These are phyloP conservation scores for Epichloe sylvatica DNA, from an alignment of 2,329 filamentous ascomycete species.

Conservation along the genomic window DNA sequence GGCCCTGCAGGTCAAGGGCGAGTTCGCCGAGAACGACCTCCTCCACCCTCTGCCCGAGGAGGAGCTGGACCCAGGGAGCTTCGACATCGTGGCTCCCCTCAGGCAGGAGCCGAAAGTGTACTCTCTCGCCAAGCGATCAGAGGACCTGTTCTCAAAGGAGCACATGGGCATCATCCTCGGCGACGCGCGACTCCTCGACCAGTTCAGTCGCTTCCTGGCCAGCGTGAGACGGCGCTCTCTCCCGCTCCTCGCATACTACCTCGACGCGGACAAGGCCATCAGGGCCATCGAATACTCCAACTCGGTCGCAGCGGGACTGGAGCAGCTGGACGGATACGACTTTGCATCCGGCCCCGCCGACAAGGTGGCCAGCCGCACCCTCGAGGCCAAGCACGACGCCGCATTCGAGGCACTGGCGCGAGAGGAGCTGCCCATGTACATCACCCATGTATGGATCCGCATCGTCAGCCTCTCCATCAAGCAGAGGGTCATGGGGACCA, in stretches of 20 bases:
- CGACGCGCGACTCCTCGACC: conserved; percentile 46
- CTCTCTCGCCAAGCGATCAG: conserved; percentile 49
- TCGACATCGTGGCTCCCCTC: conserved; percentile 1
- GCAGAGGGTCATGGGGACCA: conserved; percentile 50
- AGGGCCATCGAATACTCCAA: conserved; percentile 60
- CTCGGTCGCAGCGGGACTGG: conserved; percentile 47
- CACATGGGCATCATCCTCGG: conserved; percentile 53
- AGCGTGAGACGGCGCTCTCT: conserved; percentile 46
- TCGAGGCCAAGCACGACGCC: conserved; percentile 49
- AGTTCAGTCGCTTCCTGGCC: conserved; percentile 55
- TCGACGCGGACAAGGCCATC: conserved; percentile 57
- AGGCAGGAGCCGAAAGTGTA: conserved; percentile 13
- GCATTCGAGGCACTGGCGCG: conserved; percentile 51
- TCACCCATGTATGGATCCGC: conserved; percentile 54
- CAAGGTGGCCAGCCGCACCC: conserved; percentile 39
- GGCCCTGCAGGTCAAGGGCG: not conserved
- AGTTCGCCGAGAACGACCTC: not conserved
- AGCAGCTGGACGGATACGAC: conserved; percentile 38
- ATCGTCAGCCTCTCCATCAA: conserved; percentile 58
- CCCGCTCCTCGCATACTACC: conserved; percentile 54
- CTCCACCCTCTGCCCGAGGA: not conserved
- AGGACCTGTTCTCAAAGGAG: conserved; percentile 50
- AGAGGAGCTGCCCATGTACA: conserved; percentile 58
- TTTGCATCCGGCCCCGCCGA: conserved; percentile 39
- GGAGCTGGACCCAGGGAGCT: conserved; percentile 1